Percentiles rank a stretch among this genome's conserved stretches.
Conservation (phyloP, 129 eudicot species). For the Heracleum sosnowskyi region DNA sequence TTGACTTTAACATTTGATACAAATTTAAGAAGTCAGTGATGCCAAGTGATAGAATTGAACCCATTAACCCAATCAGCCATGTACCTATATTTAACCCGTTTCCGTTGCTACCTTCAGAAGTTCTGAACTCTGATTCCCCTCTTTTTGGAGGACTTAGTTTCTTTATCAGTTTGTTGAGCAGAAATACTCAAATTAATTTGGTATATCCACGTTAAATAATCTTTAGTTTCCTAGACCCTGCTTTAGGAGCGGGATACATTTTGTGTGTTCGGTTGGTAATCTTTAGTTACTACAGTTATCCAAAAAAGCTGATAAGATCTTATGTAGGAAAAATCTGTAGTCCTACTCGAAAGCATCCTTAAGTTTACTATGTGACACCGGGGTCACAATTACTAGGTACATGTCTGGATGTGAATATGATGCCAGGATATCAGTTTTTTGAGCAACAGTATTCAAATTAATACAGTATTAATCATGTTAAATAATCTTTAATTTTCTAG, state of each 20-base stretch:
- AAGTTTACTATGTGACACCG: not conserved
- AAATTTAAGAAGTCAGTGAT: not conserved
- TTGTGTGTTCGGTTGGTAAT: not conserved
- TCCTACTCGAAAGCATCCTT: not conserved
- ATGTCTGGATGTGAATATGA: not conserved
- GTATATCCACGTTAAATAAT: not conserved
- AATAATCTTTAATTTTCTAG: not conserved
- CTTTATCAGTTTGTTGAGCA: not conserved
- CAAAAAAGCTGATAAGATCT: not conserved
- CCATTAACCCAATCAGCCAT: too few relatives aligned
- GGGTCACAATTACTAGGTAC: not conserved
- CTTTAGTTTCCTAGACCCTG: not conserved
- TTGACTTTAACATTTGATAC: not conserved
- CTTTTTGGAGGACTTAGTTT: not conserved
- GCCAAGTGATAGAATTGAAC: not conserved
- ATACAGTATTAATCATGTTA: not conserved
- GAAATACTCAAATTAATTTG: not conserved
- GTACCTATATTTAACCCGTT: not conserved
- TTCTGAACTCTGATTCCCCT: not conserved
- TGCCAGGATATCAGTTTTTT: not conserved
- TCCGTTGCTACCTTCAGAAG: not conserved
- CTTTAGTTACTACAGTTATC: not conserved
- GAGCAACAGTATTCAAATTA: not conserved
- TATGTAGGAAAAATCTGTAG: not conserved
- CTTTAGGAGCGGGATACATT: too few relatives aligned